Conservation (phyloP, 257 asterid species). For the Nyctanthes arbortristis region DNA sequence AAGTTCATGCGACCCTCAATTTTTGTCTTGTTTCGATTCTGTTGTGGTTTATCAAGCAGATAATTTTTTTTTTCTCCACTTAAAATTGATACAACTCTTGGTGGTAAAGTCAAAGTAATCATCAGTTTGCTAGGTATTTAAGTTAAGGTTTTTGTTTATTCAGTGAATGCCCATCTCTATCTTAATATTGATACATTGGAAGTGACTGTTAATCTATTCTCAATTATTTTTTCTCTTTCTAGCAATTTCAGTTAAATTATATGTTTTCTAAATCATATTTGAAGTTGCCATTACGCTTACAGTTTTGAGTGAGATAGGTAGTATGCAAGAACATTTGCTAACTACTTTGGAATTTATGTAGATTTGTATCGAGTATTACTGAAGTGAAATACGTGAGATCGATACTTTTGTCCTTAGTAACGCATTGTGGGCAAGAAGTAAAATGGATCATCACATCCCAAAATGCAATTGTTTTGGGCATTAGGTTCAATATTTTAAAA, state of each 20-base stretch:
- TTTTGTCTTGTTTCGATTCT: not conserved
- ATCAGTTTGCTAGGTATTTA: not conserved
- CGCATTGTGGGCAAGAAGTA: not conserved
- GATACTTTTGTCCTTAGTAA: not conserved
- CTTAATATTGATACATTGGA: not conserved
- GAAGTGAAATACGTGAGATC: not conserved
- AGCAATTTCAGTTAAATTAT: not conserved
- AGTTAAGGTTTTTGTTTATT: not conserved
- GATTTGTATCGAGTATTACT: not conserved
- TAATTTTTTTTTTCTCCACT: not conserved
- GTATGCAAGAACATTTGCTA: not conserved
- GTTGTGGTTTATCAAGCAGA: not conserved
- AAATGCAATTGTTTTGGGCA: not conserved
- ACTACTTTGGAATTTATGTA: not conserved
- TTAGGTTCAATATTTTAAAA: not conserved
- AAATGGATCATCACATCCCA: not conserved
- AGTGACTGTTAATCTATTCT: not conserved
- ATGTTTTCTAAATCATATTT: not conserved
- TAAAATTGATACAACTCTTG: not conserved
- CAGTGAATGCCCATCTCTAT: not conserved
- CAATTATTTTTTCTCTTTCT: not conserved
- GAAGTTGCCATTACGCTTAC: not conserved
- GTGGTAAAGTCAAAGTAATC: not conserved
- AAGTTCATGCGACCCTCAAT: not conserved
- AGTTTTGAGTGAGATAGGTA: not conserved